Evolutionary conservation across 495 filamentous ascomycete species (phyloP), one percentile per base, ranked within the genome.

Genomic region (Oidiodendron maius): DNA sequence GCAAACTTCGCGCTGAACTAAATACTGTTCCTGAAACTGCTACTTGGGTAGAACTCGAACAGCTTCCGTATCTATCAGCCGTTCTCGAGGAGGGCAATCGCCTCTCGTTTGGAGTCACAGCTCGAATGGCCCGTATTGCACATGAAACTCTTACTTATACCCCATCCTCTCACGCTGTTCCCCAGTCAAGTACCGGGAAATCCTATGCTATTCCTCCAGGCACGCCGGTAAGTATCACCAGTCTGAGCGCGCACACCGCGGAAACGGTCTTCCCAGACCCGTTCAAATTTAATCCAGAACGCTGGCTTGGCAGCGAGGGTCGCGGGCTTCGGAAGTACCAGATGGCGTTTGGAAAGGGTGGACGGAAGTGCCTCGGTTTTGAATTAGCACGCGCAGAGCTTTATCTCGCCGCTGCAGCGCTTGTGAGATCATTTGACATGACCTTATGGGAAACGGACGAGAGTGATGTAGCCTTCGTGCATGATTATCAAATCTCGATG

Each of bases 311-410:
- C 1, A 40, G 58, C 1, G 54, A 55, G 13, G 68, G 43, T 64
- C 32, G 66, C 70, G 56, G 61, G 5, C 55, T 64, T 4, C 57
- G 67, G 3, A 58, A 58, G 42, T 72, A 66, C 46, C 51, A 76
- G 16, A 52, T 74, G 0, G 54, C 69, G 1, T 74, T 72, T 40
- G 56, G 59, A 1, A 70, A 70, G 18, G 76, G 76, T 0, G 56
- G 47, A 4, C 55, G 72, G 10, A 60, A 52, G n/a, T 81, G 77
- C 54, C 13, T 72, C 4, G 76, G 74, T 10, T 63, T 65, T 47
- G 66, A 70, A 41, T 51, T 81, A 12, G 75, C 71, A 0, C 61
- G 65, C 32, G 63, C 63, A 8, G 74, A 80, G 50, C 51, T 77
- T 25, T 66, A 68, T 44, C 59, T 72, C 25, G 53, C 57, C 15